Evolutionary conservation across 371 early-diverging fungal genomes (phyloP).

Genomic region (Blastocladiella emersonii): DNA sequence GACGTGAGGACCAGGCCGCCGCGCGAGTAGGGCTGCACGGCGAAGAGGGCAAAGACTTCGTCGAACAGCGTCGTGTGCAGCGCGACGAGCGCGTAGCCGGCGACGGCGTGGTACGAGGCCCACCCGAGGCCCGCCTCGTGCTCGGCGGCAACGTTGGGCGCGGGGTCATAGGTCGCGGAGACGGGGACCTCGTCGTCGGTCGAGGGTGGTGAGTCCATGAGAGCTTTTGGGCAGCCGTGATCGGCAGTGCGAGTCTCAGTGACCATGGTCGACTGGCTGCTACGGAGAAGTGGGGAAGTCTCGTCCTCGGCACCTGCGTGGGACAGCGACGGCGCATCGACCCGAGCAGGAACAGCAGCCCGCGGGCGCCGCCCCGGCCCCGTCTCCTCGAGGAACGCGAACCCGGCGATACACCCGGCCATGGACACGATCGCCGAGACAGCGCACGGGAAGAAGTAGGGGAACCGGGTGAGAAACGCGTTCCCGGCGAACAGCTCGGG

Average conservation of each 20-base stretch:
- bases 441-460: slow-evolving; percentile 75
- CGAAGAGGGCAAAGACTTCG: slow-evolving; percentile 52
- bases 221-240: no score
- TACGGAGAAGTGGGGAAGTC: no score
- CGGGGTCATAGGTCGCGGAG: no score
- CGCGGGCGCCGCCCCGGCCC: no score
- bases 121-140: slow-evolving; percentile 2
- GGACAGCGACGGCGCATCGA: no score
- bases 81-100: slow-evolving; percentile 26
- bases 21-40: slow-evolving; percentile 29
- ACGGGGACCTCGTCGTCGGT: no score
- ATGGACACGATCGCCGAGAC: slow-evolving; percentile 44
- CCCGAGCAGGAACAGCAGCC: no score
- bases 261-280: no score
- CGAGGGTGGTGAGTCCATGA: no score
- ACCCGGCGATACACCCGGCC: slow-evolving; percentile 46
- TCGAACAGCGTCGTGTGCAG: slow-evolving; percentile 62
- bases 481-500: slow-evolving; percentile 52
- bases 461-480: slow-evolving; percentile 45
- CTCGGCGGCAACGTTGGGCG: no score
- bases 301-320: no score
- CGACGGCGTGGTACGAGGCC: slow-evolving; percentile 8
- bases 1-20: slow-evolving; percentile 39
- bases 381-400: slow-evolving; percentile 63
- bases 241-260: no score